Conservation (phyloP, 441 rosid species). For the Croton setiger region DNA sequence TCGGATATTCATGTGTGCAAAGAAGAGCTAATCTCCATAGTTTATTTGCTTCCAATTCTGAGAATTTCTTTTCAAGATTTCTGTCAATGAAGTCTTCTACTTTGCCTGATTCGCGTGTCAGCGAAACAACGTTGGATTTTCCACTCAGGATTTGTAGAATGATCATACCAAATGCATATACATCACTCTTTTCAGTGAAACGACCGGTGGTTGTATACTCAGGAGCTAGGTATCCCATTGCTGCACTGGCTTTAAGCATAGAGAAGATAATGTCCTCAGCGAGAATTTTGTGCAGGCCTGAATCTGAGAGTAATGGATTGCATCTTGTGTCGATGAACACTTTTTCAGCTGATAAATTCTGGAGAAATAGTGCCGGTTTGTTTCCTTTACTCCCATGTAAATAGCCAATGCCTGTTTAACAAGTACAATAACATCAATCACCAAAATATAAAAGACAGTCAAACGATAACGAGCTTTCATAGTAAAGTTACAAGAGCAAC, state of each 20-base stretch:
- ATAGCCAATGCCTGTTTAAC: slow-evolving; percentile 62
- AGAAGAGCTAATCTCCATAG: slow-evolving; percentile 57
- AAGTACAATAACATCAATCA: slow-evolving; percentile 12
- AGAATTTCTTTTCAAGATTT: slow-evolving; percentile 57
- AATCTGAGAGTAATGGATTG: slow-evolving; percentile 66
- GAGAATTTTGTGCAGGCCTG: slow-evolving; percentile 86
- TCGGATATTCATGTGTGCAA: slow-evolving; percentile 75
- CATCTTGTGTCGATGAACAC: slow-evolving; percentile 58
- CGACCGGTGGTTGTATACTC: slow-evolving; percentile 86
- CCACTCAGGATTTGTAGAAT: slow-evolving; percentile 76
- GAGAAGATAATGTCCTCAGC: slow-evolving; percentile 92
- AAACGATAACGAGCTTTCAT: too few species aligned
- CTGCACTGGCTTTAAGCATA: slow-evolving; percentile 86
- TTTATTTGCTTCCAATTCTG: slow-evolving; percentile 55
- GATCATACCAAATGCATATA: slow-evolving; percentile 80
- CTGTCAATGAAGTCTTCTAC: slow-evolving; percentile 56
- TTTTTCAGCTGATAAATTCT: slow-evolving; percentile 76
- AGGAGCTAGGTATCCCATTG: slow-evolving; percentile 96
- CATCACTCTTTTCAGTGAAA: slow-evolving; percentile 88
- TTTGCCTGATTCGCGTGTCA: slow-evolving; percentile 44
- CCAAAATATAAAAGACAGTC: too few species aligned
- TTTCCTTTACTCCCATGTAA: slow-evolving; percentile 59
- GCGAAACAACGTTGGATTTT: slow-evolving; percentile 48
- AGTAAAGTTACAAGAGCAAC: too few species aligned
- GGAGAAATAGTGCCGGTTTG: slow-evolving; percentile 69